phyloP scores from a whole-genome alignment of 1,284 basidiomycete species.

The Fomitopsis schrenkii region DNA sequence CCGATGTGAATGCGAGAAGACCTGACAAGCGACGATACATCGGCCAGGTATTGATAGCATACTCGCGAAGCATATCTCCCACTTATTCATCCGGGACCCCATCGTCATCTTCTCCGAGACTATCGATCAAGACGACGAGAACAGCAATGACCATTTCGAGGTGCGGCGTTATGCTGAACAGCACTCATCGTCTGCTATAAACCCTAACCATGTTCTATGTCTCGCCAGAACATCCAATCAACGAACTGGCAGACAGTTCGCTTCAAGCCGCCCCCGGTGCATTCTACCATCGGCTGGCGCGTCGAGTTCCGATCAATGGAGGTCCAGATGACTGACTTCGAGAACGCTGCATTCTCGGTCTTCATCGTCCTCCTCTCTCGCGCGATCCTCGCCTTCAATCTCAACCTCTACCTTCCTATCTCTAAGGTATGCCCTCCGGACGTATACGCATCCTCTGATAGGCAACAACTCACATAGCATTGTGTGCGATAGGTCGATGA shows the following conservation, averaged over 20 bases:
- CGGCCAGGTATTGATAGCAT: constrained; percentile 78
- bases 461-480: not conserved
- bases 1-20: not conserved
- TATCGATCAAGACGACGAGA: constrained; percentile 86
- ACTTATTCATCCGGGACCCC: constrained; percentile 97
- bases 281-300: constrained; percentile 93
- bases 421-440: constrained; percentile 66
- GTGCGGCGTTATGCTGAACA: constrained; percentile 32
- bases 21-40: not conserved
- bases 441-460: not conserved
- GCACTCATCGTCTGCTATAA: not conserved
- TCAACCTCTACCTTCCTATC: constrained; percentile 97
- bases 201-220: constrained; percentile 5
- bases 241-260: constrained; percentile 99
- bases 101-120: constrained; percentile 95
- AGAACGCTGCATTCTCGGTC: constrained; percentile 95
- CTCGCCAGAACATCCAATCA: constrained; percentile 87
- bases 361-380: constrained; percentile 94
- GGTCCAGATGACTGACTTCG: constrained; percentile 97
- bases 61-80: constrained; percentile 89
- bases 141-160: constrained; percentile 95
- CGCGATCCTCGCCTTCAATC: constrained; percentile 86
- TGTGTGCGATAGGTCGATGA: constrained; percentile 76
- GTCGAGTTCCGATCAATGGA: constrained; percentile 99
- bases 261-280: constrained; percentile 96